Evolutionary conservation across 164 flowering plant species (phyloP), one percentile per base, ranked within the genome.

Genomic region (Liquidambar formosana): DNA sequence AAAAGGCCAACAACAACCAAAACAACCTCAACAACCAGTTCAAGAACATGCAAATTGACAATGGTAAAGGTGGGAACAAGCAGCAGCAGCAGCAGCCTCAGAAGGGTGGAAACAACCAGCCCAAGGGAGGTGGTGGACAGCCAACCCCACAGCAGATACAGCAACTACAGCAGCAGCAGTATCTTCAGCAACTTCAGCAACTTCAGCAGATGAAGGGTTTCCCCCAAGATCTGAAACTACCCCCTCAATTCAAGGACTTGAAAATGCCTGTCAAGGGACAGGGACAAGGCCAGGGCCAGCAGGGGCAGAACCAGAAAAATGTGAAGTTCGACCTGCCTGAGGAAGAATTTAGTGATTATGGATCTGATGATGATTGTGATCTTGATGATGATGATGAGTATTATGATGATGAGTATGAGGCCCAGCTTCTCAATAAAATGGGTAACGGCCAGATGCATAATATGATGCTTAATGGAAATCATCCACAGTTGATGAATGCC

Each of bases 131-230:
- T 5, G 80, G 73, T 15, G 83, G 82, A 8, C 72, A 61, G 19
- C 76, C 60, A 19, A 27, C 46, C 25, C 85, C 59, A 33, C 67
- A 19, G 58, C 73, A 76, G 57, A 70, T 57, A 21, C 70, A 60
- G 51, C 71, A 25, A 38, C 75, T 19, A 23, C 66, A 64, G 0
- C 76, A 47, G 52, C 74, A 51, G 14, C 88, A 82, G 45, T 80
- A 68, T 28, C 73, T 75, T 10, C 81, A 78, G 53, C 86, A 71
- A 47, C 75, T 76, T 8, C 89, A 83, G 58, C 87, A 87, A 56
- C 84, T 77, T 19, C 89, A 82, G 52, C 88, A 87, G 73, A 76
- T 94, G 86, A 89, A 91, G 65, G 91, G 83, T 59, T n/a, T n/a
- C n/a, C 68, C 85, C 0, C 86, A 80, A 75, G 95, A 88, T 82